Evolutionary conservation across 768 basidiomycete genomes (phyloP).

Genomic region (Suillus placidus): DNA sequence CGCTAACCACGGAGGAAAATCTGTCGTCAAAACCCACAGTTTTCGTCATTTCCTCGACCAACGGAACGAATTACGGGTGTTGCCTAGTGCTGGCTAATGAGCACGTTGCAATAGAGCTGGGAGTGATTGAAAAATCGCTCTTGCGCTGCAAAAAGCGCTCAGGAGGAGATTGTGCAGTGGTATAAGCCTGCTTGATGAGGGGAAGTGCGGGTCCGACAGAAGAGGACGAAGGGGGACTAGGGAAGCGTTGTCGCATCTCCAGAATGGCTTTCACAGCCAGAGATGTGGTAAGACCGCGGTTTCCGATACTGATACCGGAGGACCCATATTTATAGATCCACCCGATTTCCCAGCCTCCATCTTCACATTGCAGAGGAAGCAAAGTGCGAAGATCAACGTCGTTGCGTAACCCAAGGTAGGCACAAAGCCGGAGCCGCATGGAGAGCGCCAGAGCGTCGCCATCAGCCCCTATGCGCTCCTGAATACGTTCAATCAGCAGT

Average conservation of each 20-base stretch:
- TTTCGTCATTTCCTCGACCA: background rate
- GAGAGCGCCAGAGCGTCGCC: slow-evolving; percentile 59
- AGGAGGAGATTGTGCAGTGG: background rate
- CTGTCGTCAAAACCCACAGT: background rate
- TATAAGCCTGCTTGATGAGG: background rate
- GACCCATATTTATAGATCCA: slow-evolving; percentile 61
- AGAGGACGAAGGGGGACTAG: background rate
- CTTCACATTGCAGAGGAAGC: slow-evolving; percentile 50
- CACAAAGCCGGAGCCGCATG: slow-evolving; percentile 54
- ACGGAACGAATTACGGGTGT: background rate
- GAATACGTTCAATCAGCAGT: slow-evolving; percentile 46
- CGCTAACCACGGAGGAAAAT: background rate
- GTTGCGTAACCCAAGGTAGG: slow-evolving; percentile 43
- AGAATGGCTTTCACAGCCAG: slow-evolving; percentile 54
- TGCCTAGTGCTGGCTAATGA: background rate
- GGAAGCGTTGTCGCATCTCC: background rate
- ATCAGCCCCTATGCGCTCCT: slow-evolving; percentile 50
- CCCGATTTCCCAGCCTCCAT: slow-evolving; percentile 57
- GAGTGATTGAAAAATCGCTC: background rate
- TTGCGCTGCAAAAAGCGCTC: slow-evolving; percentile 4
- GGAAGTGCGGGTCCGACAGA: background rate
- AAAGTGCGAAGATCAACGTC: slow-evolving; percentile 49
- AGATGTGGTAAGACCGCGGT: slow-evolving; percentile 57
- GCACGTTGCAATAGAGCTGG: background rate
- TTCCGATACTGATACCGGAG: slow-evolving; percentile 51